Conservation (phyloP, 2,329 filamentous ascomycete species). For the Venturia pyrina region DNA sequence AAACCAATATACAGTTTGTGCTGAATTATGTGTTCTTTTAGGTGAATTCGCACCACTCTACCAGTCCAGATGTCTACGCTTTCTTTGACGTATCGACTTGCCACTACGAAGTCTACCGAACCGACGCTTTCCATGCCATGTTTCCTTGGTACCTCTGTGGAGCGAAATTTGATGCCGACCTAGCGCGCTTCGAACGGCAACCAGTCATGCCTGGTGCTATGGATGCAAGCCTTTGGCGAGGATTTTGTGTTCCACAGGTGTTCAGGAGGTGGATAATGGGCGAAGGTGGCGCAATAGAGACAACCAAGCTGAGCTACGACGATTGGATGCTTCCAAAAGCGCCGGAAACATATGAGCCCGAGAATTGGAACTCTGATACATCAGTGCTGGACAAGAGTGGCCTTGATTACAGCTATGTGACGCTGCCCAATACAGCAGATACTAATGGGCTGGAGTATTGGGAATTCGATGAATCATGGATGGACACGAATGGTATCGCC, state of each 20-base stretch:
- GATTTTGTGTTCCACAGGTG: background rate
- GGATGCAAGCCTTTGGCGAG: background rate
- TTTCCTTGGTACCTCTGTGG: slow-evolving; percentile 11
- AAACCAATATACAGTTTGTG: background rate
- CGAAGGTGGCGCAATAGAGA: background rate
- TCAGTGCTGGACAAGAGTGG: background rate
- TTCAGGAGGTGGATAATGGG: background rate
- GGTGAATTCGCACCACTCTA: background rate
- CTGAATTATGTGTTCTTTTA: slow-evolving; percentile 1
- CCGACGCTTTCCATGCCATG: slow-evolving; percentile 4
- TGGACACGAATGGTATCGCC: background rate
- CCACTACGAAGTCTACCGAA: slow-evolving; percentile 8
- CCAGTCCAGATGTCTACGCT: slow-evolving; percentile 6
- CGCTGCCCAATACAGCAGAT: background rate
- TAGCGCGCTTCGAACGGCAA: background rate
- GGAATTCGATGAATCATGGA: background rate
- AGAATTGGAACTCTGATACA: background rate
- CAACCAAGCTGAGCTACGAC: background rate
- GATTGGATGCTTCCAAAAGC: slow-evolving; percentile 1
- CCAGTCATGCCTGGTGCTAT: background rate
- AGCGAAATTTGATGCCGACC: background rate
- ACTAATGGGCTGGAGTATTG: background rate
- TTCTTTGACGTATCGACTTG: slow-evolving; percentile 7
- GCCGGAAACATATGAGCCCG: background rate
- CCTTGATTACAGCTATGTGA: background rate